A percentile compares a stretch with the other conserved stretches of the same genome.
Conservation (phyloP, 495 filamentous ascomycete species). For the Aspergillus conjunctus region DNA sequence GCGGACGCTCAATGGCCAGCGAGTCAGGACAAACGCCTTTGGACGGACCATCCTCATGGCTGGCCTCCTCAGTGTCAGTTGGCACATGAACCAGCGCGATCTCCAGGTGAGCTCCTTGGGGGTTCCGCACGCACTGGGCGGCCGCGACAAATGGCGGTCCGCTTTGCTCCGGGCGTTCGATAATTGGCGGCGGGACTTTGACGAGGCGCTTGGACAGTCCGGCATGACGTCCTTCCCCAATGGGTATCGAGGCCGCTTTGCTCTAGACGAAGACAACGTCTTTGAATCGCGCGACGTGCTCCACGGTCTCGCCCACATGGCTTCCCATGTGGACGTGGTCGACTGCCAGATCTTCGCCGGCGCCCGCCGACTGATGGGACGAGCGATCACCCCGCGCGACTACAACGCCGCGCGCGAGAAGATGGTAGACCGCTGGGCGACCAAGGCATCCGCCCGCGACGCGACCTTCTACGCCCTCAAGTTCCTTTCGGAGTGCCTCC, state of each 20-base stretch:
- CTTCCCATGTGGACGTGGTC: slow-evolving; percentile 96
- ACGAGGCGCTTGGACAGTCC: slow-evolving; percentile 69
- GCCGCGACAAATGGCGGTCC: slow-evolving; percentile 89
- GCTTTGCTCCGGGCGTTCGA: slow-evolving; percentile 89
- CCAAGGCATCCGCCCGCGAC: slow-evolving; percentile 86
- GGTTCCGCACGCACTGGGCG: slow-evolving; percentile 77
- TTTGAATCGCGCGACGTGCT: slow-evolving; percentile 87
- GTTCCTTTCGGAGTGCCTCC: slow-evolving; percentile 78
- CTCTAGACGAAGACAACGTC: slow-evolving; percentile 70
- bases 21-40: slow-evolving; percentile 90
- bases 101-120: slow-evolving; percentile 89
- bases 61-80: slow-evolving; percentile 88
- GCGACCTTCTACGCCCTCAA: slow-evolving; percentile 92
- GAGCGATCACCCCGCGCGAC: slow-evolving; percentile 81
- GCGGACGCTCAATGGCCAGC: slow-evolving; percentile 81
- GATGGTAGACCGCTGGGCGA: slow-evolving; percentile 90
- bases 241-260: slow-evolving; percentile 44
- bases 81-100: slow-evolving; percentile 98
- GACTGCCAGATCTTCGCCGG: slow-evolving; percentile 96
- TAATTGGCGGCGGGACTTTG: slow-evolving; percentile 92
- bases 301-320: slow-evolving; percentile 95
- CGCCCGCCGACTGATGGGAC: slow-evolving; percentile 79
- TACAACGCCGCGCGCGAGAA: slow-evolving; percentile 76
- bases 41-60: slow-evolving; percentile 96
- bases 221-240: slow-evolving; percentile 41